These are phyloP conservation scores for Saksenaea oblongispora DNA, from an alignment of 371 early-diverging fungal genomes.

Conservation along the genomic window DNA sequence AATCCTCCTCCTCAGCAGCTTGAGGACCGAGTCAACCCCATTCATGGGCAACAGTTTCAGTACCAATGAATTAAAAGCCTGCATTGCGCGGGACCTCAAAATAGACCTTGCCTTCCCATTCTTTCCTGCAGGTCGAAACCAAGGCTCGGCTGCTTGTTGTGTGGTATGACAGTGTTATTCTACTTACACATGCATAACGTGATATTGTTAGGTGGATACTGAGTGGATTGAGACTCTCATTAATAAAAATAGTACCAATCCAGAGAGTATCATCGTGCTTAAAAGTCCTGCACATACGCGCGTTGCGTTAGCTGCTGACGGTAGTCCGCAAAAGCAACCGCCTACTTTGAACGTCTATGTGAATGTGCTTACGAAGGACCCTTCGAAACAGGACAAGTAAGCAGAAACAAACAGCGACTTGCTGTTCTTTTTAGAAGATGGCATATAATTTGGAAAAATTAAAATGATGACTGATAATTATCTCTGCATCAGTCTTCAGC, in stretches of 20 bases:
- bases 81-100: conserved; percentile 53
- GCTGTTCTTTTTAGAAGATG: background rate
- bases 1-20: no score
- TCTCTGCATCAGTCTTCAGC: conserved; percentile 2
- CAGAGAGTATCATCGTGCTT: conserved; percentile 8
- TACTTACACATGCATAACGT: conserved; percentile 6
- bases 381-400: conserved; percentile 18
- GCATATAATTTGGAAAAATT: background rate
- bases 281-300: conserved; percentile 27
- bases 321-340: conserved; percentile 37
- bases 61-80: conserved; percentile 37
- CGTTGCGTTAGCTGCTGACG: conserved; percentile 8
- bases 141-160: conserved; percentile 62
- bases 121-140: conserved; percentile 51
- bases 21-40: no score
- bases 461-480: background rate
- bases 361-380: conserved; percentile 33
- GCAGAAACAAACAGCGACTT: background rate
- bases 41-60: conserved; percentile 43
- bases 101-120: conserved; percentile 67
- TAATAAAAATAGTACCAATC: background rate
- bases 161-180: conserved; percentile 42
- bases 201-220: conserved; percentile 34
- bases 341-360: conserved; percentile 50
- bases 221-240: conserved; percentile 45